Evolutionary conservation across 2,329 filamentous ascomycete species (phyloP).

Genomic region (Stemphylium beticola): DNA sequence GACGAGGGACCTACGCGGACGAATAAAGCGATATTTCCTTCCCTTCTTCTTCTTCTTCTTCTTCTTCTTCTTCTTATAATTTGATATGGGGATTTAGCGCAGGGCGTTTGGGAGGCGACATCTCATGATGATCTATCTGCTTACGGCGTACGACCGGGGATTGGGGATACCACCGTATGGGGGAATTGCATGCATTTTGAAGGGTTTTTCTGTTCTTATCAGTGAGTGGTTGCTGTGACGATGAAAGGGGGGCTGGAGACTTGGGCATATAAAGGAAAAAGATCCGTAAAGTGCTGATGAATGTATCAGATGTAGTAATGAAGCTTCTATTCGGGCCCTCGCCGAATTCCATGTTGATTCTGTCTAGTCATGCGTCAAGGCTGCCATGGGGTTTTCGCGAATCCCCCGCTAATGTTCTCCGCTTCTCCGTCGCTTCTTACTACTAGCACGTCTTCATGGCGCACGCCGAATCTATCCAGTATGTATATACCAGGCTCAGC

Average conservation of each 20-base stretch:
- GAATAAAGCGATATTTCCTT: constrained; percentile 9
- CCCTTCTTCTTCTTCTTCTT: constrained; percentile 3
- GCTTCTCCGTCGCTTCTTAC: constrained; percentile 61
- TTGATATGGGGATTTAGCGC: constrained; percentile 26
- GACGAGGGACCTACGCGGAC: background rate
- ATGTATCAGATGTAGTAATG: background rate
- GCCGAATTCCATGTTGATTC: background rate
- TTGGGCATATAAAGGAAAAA: background rate
- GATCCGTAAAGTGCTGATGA: background rate
- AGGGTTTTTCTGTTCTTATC: background rate
- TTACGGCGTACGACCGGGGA: constrained; percentile 14
- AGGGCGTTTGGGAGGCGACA: constrained; percentile 23
- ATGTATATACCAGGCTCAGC: constrained; percentile 69
- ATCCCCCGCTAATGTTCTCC: constrained; percentile 61
- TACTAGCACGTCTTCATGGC: constrained; percentile 68
- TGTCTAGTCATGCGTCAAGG: constrained; percentile 42
- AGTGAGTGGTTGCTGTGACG: background rate
- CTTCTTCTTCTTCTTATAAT: constrained; percentile 6
- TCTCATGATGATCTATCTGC: constrained; percentile 20
- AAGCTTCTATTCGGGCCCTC: background rate
- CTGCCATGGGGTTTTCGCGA: constrained; percentile 61
- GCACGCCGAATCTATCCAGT: constrained; percentile 64
- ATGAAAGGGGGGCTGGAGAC: background rate
- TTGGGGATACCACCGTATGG: constrained; percentile 29
- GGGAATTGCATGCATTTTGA: constrained; percentile 9